These are phyloP conservation scores for Elymus sibiricus DNA, from an alignment of 176 grass and related monocot species.

Conservation along the genomic window DNA sequence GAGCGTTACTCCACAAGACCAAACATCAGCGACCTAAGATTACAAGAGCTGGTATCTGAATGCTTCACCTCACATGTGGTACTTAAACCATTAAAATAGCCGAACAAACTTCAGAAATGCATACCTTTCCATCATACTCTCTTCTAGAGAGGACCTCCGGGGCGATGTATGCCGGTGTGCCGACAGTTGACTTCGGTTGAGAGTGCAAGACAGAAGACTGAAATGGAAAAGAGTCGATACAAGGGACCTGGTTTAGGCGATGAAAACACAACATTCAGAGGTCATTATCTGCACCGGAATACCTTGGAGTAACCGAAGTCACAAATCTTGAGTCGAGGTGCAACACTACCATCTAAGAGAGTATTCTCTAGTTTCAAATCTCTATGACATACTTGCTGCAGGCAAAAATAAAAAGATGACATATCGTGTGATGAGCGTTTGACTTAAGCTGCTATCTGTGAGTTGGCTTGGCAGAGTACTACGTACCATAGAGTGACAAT, in stretches of 20 bases:
- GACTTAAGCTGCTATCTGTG: neutral
- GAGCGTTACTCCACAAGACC: slow-evolving; percentile 87
- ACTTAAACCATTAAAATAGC: neutral
- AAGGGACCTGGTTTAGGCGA: neutral
- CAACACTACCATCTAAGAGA: slow-evolving; percentile 78
- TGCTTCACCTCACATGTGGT: neutral
- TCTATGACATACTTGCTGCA: slow-evolving; percentile 91
- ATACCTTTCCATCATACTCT: slow-evolving; percentile 91
- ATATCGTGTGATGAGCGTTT: neutral
- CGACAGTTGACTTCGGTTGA: slow-evolving; percentile 91
- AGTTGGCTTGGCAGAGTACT: neutral
- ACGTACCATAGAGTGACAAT: slow-evolving; percentile 94
- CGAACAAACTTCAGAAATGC: neutral
- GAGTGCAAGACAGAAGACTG: slow-evolving; percentile 92
- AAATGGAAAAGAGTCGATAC: slow-evolving; percentile 15
- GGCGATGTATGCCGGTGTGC: slow-evolving; percentile 89
- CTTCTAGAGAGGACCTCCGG: slow-evolving; percentile 77
- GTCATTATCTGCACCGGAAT: neutral
- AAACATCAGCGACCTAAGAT: slow-evolving; percentile 88
- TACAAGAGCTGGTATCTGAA: neutral
- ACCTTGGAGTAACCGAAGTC: slow-evolving; percentile 99
- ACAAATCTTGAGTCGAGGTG: slow-evolving; percentile 90
- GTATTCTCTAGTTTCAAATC: slow-evolving; percentile 98
- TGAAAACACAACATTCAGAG: neutral
- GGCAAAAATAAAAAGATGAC: neutral